phyloP scores from a whole-genome alignment of 2,329 filamentous ascomycete species.

The Diplodia seriata region DNA sequence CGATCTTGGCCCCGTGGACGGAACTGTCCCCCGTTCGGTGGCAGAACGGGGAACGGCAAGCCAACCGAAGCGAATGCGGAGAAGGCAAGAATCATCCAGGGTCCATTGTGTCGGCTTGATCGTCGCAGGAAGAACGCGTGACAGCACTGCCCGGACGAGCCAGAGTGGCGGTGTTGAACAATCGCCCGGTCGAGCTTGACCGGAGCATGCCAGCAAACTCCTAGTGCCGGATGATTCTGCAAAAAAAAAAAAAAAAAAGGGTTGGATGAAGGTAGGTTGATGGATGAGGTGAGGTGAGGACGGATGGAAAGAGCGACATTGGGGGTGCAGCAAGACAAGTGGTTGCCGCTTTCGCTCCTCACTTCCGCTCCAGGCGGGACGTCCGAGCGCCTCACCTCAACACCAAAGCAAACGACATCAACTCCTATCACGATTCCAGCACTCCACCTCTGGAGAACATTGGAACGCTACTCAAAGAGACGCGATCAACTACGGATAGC shows the following conservation, averaged over 20 bases:
- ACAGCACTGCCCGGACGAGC: background rate
- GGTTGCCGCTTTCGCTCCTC: background rate
- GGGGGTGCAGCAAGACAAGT: background rate
- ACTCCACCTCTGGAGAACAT: background rate
- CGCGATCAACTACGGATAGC: background rate
- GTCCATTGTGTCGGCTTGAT: slow-evolving; percentile 11
- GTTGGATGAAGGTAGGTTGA: too few relatives aligned
- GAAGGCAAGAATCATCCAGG: slow-evolving; percentile 16
- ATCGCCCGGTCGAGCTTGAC: background rate
- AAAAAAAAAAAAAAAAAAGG: too few relatives aligned
- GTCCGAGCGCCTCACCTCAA: slow-evolving; percentile 17
- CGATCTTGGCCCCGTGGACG: slow-evolving; percentile 10
- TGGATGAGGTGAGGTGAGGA: background rate
- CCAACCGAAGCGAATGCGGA: slow-evolving; percentile 8
- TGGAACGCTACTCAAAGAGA: background rate
- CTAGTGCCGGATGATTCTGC: background rate
- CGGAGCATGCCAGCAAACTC: background rate
- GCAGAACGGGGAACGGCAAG: background rate
- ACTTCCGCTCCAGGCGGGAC: background rate
- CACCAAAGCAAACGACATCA: slow-evolving; percentile 13
- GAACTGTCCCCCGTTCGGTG: background rate
- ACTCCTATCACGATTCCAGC: too few relatives aligned
- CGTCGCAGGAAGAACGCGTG: slow-evolving; percentile 14
- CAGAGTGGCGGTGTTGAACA: background rate
- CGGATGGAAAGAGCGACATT: background rate